Evolutionary conservation across 352 stramenopile genomes (phyloP).

Genomic region (Pythium periplocum): DNA sequence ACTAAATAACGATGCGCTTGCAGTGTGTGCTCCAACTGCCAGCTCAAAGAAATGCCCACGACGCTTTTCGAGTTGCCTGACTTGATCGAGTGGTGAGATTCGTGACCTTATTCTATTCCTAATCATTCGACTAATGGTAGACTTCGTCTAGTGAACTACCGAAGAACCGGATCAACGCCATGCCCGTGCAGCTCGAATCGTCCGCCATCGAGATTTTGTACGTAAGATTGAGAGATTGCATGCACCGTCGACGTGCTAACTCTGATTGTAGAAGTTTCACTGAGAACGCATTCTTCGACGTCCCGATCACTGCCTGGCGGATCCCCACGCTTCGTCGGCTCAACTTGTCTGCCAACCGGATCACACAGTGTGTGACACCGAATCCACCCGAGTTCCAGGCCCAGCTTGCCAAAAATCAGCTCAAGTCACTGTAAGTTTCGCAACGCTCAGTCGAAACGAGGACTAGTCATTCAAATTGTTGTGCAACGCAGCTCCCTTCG

Average conservation of each 20-base stretch:
- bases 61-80: slow-evolving; percentile 25
- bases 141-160: slow-evolving; percentile 6
- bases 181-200: slow-evolving; percentile 29
- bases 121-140: no score
- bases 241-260: neutral
- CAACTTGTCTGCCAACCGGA: slow-evolving; percentile 22
- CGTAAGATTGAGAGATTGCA: slow-evolving; percentile 1
- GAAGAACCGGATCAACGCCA: slow-evolving; percentile 22
- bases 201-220: slow-evolving; percentile 32
- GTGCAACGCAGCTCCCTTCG: no score
- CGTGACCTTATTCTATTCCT: neutral
- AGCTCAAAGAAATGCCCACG: slow-evolving; percentile 23
- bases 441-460: no score
- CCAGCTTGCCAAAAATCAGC: neutral
- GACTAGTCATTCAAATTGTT: no score
- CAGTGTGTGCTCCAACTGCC: slow-evolving; percentile 36
- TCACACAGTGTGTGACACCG: slow-evolving; percentile 18
- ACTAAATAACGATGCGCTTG: neutral
- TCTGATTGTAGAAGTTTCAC: slow-evolving; percentile 19
- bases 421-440: slow-evolving; percentile 16
- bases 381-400: neutral
- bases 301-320: slow-evolving; percentile 23
- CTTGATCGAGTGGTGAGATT: slow-evolving; percentile 23
- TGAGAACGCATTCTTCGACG: slow-evolving; percentile 20
- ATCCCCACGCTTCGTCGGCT: slow-evolving; percentile 24